Percentiles rank a stretch among this genome's conserved stretches.
These are phyloP conservation scores for Salicornia ramosissima DNA, from an alignment of 148 eudicot species.

Conservation along the genomic window DNA sequence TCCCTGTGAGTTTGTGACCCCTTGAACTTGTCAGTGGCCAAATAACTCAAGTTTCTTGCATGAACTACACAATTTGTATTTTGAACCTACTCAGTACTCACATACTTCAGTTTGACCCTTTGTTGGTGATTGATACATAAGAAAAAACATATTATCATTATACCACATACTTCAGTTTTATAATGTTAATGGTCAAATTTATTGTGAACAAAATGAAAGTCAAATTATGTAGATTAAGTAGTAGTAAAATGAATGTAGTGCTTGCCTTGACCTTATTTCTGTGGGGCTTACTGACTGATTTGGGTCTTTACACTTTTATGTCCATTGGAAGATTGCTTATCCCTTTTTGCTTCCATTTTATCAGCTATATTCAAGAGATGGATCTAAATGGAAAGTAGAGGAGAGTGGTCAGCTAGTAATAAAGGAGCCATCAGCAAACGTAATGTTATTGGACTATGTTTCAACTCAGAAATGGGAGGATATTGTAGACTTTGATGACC, in stretches of 20 bases:
- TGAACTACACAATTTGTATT: not conserved
- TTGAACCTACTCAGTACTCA: no score
- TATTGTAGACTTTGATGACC: conserved; percentile 82
- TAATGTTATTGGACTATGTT: conserved; percentile 63
- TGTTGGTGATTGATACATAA: no score
- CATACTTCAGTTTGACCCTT: no score
- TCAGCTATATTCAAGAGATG: conserved; percentile 72
- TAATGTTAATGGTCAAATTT: no score
- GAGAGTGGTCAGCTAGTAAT: conserved; percentile 45
- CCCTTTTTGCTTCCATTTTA: not conserved
- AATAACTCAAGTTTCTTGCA: not conserved
- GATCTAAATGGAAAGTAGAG: conserved; percentile 70
- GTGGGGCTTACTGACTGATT: not conserved
- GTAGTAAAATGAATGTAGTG: no score
- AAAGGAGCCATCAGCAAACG: conserved; percentile 75
- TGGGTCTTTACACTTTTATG: not conserved
- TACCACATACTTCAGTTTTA: no score
- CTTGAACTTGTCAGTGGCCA: not conserved
- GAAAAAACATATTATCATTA: no score
- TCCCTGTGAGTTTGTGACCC: no score
- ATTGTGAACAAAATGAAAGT: no score
- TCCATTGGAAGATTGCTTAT: not conserved
- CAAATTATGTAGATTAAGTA: no score
- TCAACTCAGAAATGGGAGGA: conserved; percentile 66
- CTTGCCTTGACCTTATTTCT: not conserved